phyloP scores from a whole-genome alignment of 148 eudicot species.

The Chenopodium quinoa region DNA sequence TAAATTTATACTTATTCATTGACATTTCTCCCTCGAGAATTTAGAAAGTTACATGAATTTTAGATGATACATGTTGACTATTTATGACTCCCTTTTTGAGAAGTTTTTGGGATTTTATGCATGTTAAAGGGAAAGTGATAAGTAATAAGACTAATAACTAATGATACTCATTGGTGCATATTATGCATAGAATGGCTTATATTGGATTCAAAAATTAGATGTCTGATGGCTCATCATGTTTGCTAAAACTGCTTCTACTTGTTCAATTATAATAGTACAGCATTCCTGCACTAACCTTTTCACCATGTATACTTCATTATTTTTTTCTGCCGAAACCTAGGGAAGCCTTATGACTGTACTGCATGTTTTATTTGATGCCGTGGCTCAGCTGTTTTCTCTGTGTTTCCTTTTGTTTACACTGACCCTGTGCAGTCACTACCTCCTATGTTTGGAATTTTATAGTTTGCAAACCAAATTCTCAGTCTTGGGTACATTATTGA shows the following conservation, averaged over 20 bases:
- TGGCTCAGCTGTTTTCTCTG: too few relatives aligned
- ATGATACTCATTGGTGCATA: neutral
- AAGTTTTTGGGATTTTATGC: neutral
- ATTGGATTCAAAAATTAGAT: neutral
- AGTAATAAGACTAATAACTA: too few relatives aligned
- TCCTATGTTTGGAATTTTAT: neutral
- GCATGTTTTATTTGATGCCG: too few relatives aligned
- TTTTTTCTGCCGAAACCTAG: neutral
- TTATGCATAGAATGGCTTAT: neutral
- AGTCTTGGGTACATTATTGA: neutral
- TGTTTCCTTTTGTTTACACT: too few relatives aligned
- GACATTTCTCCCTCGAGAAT: neutral
- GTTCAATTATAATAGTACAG: neutral
- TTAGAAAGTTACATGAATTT: neutral
- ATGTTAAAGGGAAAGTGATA: neutral
- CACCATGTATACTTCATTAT: too few relatives aligned
- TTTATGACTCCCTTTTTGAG: neutral
- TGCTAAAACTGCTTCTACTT: neutral
- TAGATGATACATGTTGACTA: neutral
- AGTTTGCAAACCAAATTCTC: neutral
- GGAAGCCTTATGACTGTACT: neutral
- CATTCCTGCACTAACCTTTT: neutral
- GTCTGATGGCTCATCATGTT: neutral
- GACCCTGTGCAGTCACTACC: too few relatives aligned
- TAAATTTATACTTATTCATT: neutral